These are phyloP conservation scores for Xylaria sp. DNA, from an alignment of 495 filamentous ascomycete species.

Conservation along the genomic window DNA sequence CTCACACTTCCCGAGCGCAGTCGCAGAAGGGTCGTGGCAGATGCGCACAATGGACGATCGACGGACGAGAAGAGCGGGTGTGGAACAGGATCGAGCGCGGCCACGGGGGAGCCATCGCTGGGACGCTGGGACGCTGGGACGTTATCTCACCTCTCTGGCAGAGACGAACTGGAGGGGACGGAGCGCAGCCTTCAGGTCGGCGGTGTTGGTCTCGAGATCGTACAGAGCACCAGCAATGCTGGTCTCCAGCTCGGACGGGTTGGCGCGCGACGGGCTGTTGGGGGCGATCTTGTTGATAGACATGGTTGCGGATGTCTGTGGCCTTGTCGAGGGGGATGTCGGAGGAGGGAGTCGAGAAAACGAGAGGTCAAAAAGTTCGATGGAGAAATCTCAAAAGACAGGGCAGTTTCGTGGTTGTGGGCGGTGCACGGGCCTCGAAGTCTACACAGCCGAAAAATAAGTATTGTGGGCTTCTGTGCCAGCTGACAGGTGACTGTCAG, in stretches of 20 bases:
- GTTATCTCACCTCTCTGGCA: conserved; percentile 91
- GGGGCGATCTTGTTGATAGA: conserved; percentile 96
- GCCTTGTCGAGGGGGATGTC: conserved; percentile 29
- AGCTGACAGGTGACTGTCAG: not conserved
- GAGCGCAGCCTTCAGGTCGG: conserved; percentile 91
- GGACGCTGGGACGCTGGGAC: conserved; percentile 21
- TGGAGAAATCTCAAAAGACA: conserved; percentile 31
- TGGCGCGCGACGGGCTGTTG: conserved; percentile 92
- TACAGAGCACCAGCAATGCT: conserved; percentile 93
- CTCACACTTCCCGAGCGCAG: conserved; percentile 29
- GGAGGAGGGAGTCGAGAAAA: conserved; percentile 15
- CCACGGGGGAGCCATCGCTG: conserved; percentile 29
- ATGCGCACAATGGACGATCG: conserved; percentile 27
- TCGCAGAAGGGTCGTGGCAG: conserved; percentile 30
- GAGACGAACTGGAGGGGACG: conserved; percentile 96
- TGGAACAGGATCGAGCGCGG: conserved; percentile 52
- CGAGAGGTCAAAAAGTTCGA: conserved; percentile 15
- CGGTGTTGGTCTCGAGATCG: conserved; percentile 97
- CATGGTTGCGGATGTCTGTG: conserved; percentile 52
- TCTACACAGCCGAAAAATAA: conserved; percentile 18
- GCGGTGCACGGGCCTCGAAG: conserved; percentile 24
- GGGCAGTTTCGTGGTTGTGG: conserved; percentile 29
- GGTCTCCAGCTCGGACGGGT: conserved; percentile 93
- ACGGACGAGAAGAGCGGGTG: conserved; percentile 32
- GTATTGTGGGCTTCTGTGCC: not conserved